phyloP scores from a whole-genome alignment of 257 asterid genomes.

The Solanum ossicruentum region DNA sequence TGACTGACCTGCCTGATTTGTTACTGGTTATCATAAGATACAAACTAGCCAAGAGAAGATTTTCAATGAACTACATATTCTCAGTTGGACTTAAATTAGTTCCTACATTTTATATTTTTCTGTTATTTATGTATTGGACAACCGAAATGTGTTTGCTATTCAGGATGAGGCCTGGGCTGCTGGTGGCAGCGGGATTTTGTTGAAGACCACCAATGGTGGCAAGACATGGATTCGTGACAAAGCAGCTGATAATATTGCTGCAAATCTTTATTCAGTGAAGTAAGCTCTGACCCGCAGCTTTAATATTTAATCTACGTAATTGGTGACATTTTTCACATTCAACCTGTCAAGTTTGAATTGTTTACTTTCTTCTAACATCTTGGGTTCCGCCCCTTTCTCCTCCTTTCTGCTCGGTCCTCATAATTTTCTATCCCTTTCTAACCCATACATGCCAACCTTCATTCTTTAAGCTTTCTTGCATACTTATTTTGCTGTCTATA shows the following conservation, averaged over 20 bases:
- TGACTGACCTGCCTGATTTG: background rate
- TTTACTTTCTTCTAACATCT: background rate
- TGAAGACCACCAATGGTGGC: constrained; percentile 83
- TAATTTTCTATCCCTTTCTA: background rate
- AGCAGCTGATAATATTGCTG: constrained; percentile 96
- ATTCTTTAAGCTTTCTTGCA: background rate
- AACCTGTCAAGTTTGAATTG: background rate
- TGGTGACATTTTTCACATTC: background rate
- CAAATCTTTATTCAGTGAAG: constrained; percentile 93
- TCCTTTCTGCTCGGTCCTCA: background rate
- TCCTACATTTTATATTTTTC: background rate
- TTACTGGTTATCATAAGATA: background rate
- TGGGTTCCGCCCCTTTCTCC: background rate
- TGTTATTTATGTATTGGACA: background rate
- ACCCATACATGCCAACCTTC: background rate
- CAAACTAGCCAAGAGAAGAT: background rate
- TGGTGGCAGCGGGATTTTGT: constrained; percentile 90
- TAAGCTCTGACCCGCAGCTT: constrained; percentile 24
- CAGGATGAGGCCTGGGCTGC: constrained; percentile 99
- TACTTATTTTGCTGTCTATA: background rate
- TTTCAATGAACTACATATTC: background rate
- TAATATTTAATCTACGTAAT: background rate
- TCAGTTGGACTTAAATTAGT: background rate
- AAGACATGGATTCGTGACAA: constrained; percentile 86
- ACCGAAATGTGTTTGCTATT: background rate